A percentile compares a stretch with the other conserved stretches of the same genome.
These are phyloP conservation scores for Mycena capillaripes DNA, from an alignment of 768 basidiomycete genomes.

Conservation along the genomic window DNA sequence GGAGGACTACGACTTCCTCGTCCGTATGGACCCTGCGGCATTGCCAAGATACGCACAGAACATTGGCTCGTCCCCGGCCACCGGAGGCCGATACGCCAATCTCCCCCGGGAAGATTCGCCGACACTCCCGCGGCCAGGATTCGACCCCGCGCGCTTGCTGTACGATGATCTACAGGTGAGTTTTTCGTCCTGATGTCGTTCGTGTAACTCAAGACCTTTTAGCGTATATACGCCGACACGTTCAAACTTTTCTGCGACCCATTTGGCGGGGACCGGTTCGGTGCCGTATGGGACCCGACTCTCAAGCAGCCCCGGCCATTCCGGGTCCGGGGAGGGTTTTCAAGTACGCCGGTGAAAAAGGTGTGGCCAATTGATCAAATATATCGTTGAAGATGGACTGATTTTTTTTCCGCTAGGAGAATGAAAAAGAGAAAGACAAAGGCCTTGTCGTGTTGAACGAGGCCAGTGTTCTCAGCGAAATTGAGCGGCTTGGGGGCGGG, in stretches of 20 bases:
- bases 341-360: constrained; percentile 69
- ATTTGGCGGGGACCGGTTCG: constrained; percentile 83
- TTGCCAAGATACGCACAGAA: constrained; percentile 85
- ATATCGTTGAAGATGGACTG: constrained; percentile 1
- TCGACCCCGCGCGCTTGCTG: constrained; percentile 82
- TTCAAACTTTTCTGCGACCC: constrained; percentile 89
- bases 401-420: constrained; percentile 43
- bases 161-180: constrained; percentile 82
- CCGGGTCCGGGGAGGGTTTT: constrained; percentile 88
- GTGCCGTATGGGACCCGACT: constrained; percentile 89
- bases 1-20: constrained; percentile 87
- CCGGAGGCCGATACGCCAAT: constrained; percentile 62
- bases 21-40: constrained; percentile 75
- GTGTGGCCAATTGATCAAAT: constrained; percentile 38
- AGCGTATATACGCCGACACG: constrained; percentile 83
- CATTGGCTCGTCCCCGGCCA: constrained; percentile 62
- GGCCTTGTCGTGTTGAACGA: constrained; percentile 77
- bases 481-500: constrained; percentile 80
- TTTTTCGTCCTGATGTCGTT: constrained; percentile 10
- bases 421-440: constrained; percentile 67
- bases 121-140: constrained; percentile 68
- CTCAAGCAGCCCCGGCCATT: constrained; percentile 75
- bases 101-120: constrained; percentile 46
- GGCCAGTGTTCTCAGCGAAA: constrained; percentile 76
- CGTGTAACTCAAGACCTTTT: constrained; percentile 8